Conservation (phyloP, 2,329 filamentous ascomycete genomes). For the Nothophoma quercina region DNA sequence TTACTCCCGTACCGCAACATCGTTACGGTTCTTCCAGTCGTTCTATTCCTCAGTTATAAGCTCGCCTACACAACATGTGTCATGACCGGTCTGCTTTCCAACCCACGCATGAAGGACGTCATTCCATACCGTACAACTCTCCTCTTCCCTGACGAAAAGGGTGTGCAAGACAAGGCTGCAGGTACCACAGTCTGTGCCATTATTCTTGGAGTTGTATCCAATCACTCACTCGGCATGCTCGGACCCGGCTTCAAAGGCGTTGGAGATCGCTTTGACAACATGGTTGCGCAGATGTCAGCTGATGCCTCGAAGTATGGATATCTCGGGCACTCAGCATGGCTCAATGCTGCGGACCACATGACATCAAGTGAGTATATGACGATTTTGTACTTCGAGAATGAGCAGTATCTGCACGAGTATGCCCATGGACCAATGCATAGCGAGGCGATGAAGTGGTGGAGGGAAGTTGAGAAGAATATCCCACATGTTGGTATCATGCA, state of each 20-base stretch:
- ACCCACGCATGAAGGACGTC: conserved; percentile 8
- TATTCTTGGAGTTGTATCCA: conserved; percentile 10
- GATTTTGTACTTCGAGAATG: conserved; percentile 20
- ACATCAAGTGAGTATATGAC: conserved; percentile 15
- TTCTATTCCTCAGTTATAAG: conserved; percentile 17
- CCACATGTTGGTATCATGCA: conserved; percentile 21
- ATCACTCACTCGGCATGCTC: conserved; percentile 21
- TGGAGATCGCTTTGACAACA: conserved; percentile 7
- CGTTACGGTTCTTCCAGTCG: conserved; percentile 13
- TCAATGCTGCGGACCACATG: conserved; percentile 5
- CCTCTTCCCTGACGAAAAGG: conserved; percentile 12
- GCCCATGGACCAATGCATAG: conserved; percentile 17
- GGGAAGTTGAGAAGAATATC: conserved; percentile 8
- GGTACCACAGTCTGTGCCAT: conserved; percentile 16
- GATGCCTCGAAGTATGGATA: conserved; percentile 8
- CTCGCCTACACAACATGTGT: conserved; percentile 3
- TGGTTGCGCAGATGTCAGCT: conserved; percentile 1
- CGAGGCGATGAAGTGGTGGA: conserved; percentile 16
- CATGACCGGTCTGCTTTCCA: neutral
- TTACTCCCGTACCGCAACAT: conserved; percentile 20
- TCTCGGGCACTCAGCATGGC: conserved; percentile 12
- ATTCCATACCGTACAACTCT: conserved; percentile 1
- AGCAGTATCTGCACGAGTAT: conserved; percentile 17
- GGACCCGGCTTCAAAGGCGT: conserved; percentile 17
- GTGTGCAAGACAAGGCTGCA: conserved; percentile 1